Percentiles rank a stretch among this genome's conserved stretches.
Evolutionary conservation across 1,284 basidiomycete genomes (phyloP).

Genomic region (Puccinia polysora): DNA sequence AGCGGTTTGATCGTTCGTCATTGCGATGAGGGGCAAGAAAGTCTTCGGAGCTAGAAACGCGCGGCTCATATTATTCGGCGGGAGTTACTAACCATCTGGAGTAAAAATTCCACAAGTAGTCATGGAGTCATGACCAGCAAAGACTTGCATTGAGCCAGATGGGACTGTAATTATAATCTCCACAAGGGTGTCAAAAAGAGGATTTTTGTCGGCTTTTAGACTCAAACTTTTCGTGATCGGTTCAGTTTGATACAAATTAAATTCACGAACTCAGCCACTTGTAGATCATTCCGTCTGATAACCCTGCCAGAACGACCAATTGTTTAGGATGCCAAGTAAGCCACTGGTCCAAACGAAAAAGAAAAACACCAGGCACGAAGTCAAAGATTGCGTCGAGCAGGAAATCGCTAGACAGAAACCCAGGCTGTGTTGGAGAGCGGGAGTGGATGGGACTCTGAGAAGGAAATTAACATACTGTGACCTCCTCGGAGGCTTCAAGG

Average conservation of each 20-base stretch:
- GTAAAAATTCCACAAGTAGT: conserved; percentile 87
- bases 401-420: not conserved
- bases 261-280: conserved; percentile 72
- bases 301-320: conserved; percentile 78
- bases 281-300: conserved; percentile 94
- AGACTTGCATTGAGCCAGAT: conserved; percentile 89
- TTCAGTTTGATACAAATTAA: not conserved
- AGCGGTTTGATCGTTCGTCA: too few relatives aligned
- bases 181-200: conserved; percentile 26
- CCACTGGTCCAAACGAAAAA: conserved; percentile 61
- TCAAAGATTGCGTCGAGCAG: not conserved
- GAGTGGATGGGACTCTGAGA: not conserved
- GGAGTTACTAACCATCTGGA: conserved; percentile 64
- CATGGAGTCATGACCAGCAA: conserved; percentile 79
- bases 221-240: not conserved
- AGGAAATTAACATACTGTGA: conserved; percentile 65
- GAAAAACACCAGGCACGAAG: not conserved
- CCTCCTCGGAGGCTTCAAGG: conserved; percentile 88
- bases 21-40: too few relatives aligned
- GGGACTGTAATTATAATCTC: conserved; percentile 63
- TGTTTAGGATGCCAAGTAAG: conserved; percentile 95
- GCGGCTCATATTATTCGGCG: too few relatives aligned
- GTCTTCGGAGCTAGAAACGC: not conserved
- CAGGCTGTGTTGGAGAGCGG: not conserved
- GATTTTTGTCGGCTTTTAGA: not conserved